Percentiles rank a stretch among this genome's conserved stretches.
Evolutionary conservation across 2,329 filamentous ascomycete genomes (phyloP).

Genomic region (Mollisia scopiformis): DNA sequence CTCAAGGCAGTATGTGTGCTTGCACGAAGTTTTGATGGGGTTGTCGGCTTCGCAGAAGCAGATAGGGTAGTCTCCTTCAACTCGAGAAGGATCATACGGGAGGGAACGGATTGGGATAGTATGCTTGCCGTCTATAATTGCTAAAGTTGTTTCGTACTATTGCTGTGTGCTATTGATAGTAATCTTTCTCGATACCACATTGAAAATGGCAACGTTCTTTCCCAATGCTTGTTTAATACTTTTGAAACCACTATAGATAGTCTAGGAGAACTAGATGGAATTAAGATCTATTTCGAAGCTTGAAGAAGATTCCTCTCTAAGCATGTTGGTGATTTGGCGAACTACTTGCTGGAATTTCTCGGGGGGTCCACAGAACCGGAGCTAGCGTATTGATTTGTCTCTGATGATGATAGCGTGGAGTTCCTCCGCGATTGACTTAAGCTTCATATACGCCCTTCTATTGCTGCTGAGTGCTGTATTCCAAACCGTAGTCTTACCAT

Average conservation of each 20-base stretch:
- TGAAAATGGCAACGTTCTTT: constrained; percentile 23
- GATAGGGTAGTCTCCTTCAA: constrained; percentile 22
- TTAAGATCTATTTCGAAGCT: constrained; percentile 21
- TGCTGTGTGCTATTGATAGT: constrained; percentile 21
- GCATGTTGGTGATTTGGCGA: constrained; percentile 19
- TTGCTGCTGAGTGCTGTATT: constrained; percentile 21
- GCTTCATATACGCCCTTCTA: constrained; percentile 24
- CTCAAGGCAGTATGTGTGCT: constrained; percentile 26
- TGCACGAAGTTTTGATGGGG: constrained; percentile 24
- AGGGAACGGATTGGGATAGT: constrained; percentile 6
- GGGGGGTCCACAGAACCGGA: constrained; percentile 26
- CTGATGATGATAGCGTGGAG: constrained; percentile 26
- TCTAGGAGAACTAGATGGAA: constrained; percentile 24
- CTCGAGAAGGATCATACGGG: background rate
- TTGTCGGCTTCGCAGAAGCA: constrained; percentile 28
- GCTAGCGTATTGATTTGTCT: constrained; percentile 28
- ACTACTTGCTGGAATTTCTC: constrained; percentile 26
- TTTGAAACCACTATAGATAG: constrained; percentile 24
- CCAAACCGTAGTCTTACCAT: constrained; percentile 5
- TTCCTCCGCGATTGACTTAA: constrained; percentile 28
- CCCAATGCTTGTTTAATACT: constrained; percentile 22
- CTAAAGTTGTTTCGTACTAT: constrained; percentile 22
- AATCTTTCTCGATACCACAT: constrained; percentile 25
- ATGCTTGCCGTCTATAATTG: constrained; percentile 20
- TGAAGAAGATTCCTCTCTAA: constrained; percentile 19